Conservation (phyloP, 306 rosid species). For the Abrus pulchellus region DNA sequence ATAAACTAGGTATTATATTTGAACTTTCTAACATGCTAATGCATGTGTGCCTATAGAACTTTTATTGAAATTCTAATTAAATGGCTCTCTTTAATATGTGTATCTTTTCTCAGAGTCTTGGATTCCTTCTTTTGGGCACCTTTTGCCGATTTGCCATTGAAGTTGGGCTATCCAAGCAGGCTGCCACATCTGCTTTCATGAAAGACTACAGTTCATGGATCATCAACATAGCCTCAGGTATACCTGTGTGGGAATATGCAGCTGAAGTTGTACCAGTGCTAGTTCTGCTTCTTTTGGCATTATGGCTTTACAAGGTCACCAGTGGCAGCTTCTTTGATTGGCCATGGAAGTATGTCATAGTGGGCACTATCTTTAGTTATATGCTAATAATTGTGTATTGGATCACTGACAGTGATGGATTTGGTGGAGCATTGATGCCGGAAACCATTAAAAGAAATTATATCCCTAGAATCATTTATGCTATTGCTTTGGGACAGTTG, state of each 20-base stretch:
- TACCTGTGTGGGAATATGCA: slow-evolving; percentile 70
- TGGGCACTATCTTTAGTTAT: slow-evolving; percentile 72
- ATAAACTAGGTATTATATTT: slow-evolving; percentile 29
- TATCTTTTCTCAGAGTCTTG: slow-evolving; percentile 70
- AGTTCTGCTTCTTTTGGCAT: slow-evolving; percentile 68
- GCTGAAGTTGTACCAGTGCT: slow-evolving; percentile 71
- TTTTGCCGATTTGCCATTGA: slow-evolving; percentile 85
- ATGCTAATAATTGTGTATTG: slow-evolving; percentile 71
- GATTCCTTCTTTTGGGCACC: slow-evolving; percentile 81
- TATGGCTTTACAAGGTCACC: slow-evolving; percentile 69
- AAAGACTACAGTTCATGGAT: slow-evolving; percentile 75
- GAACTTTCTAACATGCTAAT: slow-evolving; percentile 26
- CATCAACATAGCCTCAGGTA: slow-evolving; percentile 56
- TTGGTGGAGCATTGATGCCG: slow-evolving; percentile 54
- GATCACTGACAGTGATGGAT: slow-evolving; percentile 65
- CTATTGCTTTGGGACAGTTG: slow-evolving; percentile 76
- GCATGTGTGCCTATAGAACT: slow-evolving; percentile 28
- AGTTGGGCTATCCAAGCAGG: slow-evolving; percentile 88
- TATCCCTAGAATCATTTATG: slow-evolving; percentile 77
- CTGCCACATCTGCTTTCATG: slow-evolving; percentile 79
- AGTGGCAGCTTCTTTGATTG: slow-evolving; percentile 52
- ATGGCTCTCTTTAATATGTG: slow-evolving; percentile 27
- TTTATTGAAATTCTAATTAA: slow-evolving; percentile 35
- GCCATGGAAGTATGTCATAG: slow-evolving; percentile 63
- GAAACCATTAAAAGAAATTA: slow-evolving; percentile 64